Base-by-base conservation (phyloP, 2,329 filamentous ascomycete species). In the Neofusicoccum ribis region DNA sequence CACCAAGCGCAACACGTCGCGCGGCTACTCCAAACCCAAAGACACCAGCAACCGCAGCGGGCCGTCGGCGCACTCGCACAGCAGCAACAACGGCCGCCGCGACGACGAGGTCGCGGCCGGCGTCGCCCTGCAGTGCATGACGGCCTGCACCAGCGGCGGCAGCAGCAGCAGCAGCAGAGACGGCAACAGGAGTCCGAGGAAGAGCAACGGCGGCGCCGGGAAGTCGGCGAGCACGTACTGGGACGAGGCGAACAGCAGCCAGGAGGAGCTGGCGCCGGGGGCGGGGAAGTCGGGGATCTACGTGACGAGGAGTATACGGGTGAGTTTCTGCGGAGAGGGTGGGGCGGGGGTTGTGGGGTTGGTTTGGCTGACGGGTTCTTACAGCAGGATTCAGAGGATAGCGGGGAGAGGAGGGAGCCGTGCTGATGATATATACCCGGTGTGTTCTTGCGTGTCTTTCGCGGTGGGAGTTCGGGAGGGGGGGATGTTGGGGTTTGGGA, bases 21-120 rank as follows among this genome's bases (percentile, higher is more conserved):
- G 66, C 17, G 69, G 70, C n/a, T 69, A 71, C 59, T 49, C 65
- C n/a, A 65, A 66, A 51, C 67, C 37, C 5, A 63, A 63, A 27
- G 60, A 63, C 5, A 5, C 27, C 27, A 31, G 27, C 27, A 31
- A 31, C 27, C 27, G 27, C 27, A 31, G 27, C 5, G 27, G 27
- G 27, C 27, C 27, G 27, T 31, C 27, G 5, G 27, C 27, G 5
- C 27, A 31, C 6, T 36, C 27, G 20, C 49, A 54, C n/a, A 31
- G 5, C n/a, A 37, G 36, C 5, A 37, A 20, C 15, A 49, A 34
- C 41, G 31, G 5, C 17, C 17, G 31, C 6, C 14, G 11, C 7
- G 58, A 17, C n/a, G 15, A 41, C 12, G 31, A 37, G 1, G 20
- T 36, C 23, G 44, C 20, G 14, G 27, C 36, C 9, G 54, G 37